These are phyloP conservation scores for Juglanconis oblonga DNA, from an alignment of 2,329 filamentous ascomycete species.

Conservation along the genomic window DNA sequence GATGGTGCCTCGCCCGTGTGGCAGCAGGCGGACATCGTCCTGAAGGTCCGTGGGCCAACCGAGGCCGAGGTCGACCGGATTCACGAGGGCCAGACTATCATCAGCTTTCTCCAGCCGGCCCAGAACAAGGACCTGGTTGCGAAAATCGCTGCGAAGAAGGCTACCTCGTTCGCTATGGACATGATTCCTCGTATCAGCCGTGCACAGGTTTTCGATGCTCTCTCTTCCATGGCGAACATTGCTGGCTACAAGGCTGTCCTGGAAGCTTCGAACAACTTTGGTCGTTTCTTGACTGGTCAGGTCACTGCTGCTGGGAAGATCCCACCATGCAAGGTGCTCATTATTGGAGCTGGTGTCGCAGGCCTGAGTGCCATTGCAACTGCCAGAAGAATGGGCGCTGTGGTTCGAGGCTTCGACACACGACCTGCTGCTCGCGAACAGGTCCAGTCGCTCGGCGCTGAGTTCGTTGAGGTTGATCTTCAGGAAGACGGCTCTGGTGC, in stretches of 20 bases:
- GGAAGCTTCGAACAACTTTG: slow-evolving; percentile 86
- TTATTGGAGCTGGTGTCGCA: slow-evolving; percentile 87
- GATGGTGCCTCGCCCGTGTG: slow-evolving; percentile 67
- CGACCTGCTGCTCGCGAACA: slow-evolving; percentile 83
- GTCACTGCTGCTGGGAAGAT: slow-evolving; percentile 89
- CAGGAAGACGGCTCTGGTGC: slow-evolving; percentile 81
- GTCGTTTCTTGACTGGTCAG: slow-evolving; percentile 83
- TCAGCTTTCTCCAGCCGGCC: slow-evolving; percentile 79
- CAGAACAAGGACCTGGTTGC: slow-evolving; percentile 77
- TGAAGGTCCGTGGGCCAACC: slow-evolving; percentile 79
- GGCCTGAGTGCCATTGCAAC: slow-evolving; percentile 86
- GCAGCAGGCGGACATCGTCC: slow-evolving; percentile 71
- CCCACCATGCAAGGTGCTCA: slow-evolving; percentile 83
- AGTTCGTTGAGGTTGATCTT: slow-evolving; percentile 84
- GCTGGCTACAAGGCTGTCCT: slow-evolving; percentile 89
- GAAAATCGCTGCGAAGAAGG: slow-evolving; percentile 65
- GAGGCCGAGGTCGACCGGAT: slow-evolving; percentile 67
- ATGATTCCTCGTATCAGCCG: slow-evolving; percentile 87
- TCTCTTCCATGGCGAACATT: slow-evolving; percentile 93
- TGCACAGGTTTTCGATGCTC: slow-evolving; percentile 82
- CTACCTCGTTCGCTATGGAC: slow-evolving; percentile 86
- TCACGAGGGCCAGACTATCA: slow-evolving; percentile 67
- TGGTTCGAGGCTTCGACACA: slow-evolving; percentile 90
- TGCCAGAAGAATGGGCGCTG: slow-evolving; percentile 80
- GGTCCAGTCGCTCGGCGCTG: slow-evolving; percentile 84